Conservation (phyloP, 2,329 filamentous ascomycete species). For the Apiospora malaysiana region DNA sequence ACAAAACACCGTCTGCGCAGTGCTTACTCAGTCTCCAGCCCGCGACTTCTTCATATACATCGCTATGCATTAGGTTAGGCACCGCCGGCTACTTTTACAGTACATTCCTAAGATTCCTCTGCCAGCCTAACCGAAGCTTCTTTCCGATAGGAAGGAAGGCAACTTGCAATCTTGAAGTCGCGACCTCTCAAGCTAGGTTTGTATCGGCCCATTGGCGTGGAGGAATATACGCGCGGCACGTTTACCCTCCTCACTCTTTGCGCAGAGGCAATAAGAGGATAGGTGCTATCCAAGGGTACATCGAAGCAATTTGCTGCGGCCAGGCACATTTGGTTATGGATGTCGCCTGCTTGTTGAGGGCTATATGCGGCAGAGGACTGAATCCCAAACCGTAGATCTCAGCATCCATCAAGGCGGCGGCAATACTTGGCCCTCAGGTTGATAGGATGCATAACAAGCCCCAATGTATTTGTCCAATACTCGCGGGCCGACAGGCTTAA, state of each 20-base stretch:
- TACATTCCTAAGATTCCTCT: too few relatives aligned
- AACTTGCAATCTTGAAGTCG: background rate
- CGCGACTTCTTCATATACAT: background rate
- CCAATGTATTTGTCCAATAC: conserved; percentile 20
- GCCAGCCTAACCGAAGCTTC: background rate
- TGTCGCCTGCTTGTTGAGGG: background rate
- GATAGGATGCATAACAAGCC: conserved; percentile 11
- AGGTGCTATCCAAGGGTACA: too few relatives aligned
- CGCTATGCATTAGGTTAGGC: background rate
- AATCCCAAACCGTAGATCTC: too few relatives aligned
- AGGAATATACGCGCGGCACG: background rate
- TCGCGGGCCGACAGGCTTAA: conserved; percentile 23
- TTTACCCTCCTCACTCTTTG: background rate
- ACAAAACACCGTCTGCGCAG: background rate
- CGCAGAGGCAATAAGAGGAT: too few relatives aligned
- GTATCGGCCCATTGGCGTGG: background rate
- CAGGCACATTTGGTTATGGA: background rate
- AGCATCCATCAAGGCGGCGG: background rate
- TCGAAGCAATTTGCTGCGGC: background rate
- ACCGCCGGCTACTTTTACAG: background rate
- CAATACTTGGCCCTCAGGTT: background rate
- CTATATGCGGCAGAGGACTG: too few relatives aligned
- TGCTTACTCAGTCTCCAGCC: background rate
- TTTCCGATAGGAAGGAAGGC: background rate
- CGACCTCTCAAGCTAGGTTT: background rate